phyloP scores from a whole-genome alignment of 371 early-diverging fungal species.

The Rhizopus delemar region DNA sequence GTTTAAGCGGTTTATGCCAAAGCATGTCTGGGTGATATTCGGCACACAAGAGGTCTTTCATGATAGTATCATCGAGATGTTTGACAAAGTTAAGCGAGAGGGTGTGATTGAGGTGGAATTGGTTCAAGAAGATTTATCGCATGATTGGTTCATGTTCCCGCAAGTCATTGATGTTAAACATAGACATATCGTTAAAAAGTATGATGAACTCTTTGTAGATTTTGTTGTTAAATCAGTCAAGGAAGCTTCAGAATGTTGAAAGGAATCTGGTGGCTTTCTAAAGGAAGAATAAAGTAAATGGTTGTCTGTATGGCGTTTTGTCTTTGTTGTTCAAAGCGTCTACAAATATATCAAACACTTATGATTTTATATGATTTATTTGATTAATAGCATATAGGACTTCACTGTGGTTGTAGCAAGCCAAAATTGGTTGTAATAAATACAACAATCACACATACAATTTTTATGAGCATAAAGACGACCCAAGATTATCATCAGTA shows the following conservation, averaged over 20 bases:
- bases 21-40: slow-evolving; percentile 31
- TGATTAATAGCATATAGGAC: too few relatives aligned
- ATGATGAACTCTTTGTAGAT: slow-evolving; percentile 33
- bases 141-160: slow-evolving; percentile 46
- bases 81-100: slow-evolving; percentile 20
- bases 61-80: slow-evolving; percentile 37
- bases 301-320: too few relatives aligned
- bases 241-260: not conserved
- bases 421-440: too few relatives aligned
- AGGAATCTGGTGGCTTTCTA: too few relatives aligned
- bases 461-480: too few relatives aligned
- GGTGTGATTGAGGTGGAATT: slow-evolving; percentile 22
- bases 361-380: too few relatives aligned
- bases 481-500: too few relatives aligned
- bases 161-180: slow-evolving; percentile 38
- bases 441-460: too few relatives aligned
- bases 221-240: slow-evolving; percentile 19
- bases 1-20: slow-evolving; percentile 35
- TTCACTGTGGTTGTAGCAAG: too few relatives aligned
- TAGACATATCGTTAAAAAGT: slow-evolving; percentile 25
- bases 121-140: slow-evolving; percentile 34
- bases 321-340: too few relatives aligned
- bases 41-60: slow-evolving; percentile 43
- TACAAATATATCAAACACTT: too few relatives aligned
- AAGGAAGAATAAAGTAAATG: too few relatives aligned